Evolutionary conservation across 768 basidiomycete species (phyloP), one percentile per base, ranked within the genome.

Genomic region (Boletus fagicola): DNA sequence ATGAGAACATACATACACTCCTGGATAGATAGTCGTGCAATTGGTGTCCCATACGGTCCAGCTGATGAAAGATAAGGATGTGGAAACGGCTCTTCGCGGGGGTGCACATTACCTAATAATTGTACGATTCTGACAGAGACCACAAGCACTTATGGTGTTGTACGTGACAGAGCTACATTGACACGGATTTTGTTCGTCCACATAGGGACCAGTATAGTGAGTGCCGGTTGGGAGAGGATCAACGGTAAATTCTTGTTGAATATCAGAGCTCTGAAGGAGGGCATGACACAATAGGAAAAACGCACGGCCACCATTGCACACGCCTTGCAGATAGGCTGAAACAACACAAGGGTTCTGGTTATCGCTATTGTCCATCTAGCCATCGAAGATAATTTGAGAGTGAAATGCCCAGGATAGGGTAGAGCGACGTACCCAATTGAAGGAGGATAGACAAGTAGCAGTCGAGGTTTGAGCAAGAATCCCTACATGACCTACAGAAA

Each of bases 131-230:
- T 86, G 85, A 64, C 85, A 86, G 36, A 76, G 65, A 24, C 77
- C 82, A 68, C 85, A 86, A 13, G 85, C 84, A 54, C 78, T 80
- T 60, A 85, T 73, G 26, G 82, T 58, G 13, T 77, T 80, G 60
- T 85, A 86, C 5, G 77, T 76, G 30, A 84, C 79, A 8, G 82
- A 78, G 63, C 75, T 85, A 62, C 85, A 86, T 61, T 79, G 75
- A 58, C 85, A 85, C 5, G 65, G 43, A 49, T 74, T 68, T 54
- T 55, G 18, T 33, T 68, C 38, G 48, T 52, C 43, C 26, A n/a
- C 49, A 56, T 67, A 72, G 68, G 83, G 65, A 66, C 73, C 61
- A 55, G 62, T 58, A 69, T 69, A 70, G 42, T 65, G 63, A 38
- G 31, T 74, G 35, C 54, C 61, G 0, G 20, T 6, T 4, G 80